Percentiles rank a stretch among this genome's conserved stretches.
These are phyloP conservation scores for Scleromitrula shiraiana DNA, from an alignment of 2,329 filamentous ascomycete species.

Conservation along the genomic window DNA sequence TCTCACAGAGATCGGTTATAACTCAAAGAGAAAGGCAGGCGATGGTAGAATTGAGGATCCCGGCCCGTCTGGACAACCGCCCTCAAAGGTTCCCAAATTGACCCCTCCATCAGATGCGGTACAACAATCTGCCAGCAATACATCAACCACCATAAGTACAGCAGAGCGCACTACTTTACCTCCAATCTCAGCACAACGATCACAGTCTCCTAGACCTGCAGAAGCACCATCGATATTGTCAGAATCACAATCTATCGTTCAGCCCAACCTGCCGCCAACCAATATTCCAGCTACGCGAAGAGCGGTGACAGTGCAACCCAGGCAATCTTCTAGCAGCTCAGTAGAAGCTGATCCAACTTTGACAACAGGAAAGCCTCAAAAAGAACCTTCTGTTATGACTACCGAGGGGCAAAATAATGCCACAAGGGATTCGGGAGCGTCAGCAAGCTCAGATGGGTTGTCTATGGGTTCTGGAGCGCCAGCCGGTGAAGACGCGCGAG, in stretches of 20 bases:
- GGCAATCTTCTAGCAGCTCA: no score
- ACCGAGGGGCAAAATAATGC: not conserved
- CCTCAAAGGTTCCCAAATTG: conserved; percentile 1
- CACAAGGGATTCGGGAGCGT: not conserved
- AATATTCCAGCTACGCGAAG: no score
- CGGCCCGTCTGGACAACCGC: not conserved
- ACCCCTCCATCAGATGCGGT: conserved; percentile 1
- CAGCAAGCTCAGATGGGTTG: not conserved
- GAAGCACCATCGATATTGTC: no score
- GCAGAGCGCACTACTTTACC: not conserved
- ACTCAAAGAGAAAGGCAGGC: not conserved
- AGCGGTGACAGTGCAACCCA: no score
- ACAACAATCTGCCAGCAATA: not conserved
- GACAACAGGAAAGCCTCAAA: no score
- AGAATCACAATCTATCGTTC: no score
- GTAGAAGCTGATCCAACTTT: no score
- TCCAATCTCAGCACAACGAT: not conserved
- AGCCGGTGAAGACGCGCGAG: no score
- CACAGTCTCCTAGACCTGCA: not conserved
- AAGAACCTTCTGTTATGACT: no score
- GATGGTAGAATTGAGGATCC: not conserved
- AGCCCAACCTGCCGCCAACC: no score
- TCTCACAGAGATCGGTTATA: not conserved
- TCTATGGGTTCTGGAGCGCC: no score
- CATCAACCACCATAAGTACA: not conserved